These are phyloP conservation scores for Fusarium neocosmosporiellum DNA, from an alignment of 2,329 filamentous ascomycete species.

Conservation along the genomic window DNA sequence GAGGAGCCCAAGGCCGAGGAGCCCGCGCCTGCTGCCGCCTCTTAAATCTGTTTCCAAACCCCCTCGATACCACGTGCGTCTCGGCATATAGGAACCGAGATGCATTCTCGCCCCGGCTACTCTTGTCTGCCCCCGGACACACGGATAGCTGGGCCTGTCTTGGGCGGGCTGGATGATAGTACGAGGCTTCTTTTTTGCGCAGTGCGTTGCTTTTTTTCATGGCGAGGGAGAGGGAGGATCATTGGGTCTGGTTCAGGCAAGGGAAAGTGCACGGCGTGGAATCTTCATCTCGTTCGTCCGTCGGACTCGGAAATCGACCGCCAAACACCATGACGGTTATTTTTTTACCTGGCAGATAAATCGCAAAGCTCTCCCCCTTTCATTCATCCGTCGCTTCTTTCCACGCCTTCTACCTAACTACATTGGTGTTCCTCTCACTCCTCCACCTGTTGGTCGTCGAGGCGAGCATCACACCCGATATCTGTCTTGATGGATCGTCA, in stretches of 20 bases:
- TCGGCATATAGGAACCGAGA: constrained; percentile 52
- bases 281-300: constrained; percentile 46
- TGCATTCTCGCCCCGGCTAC: constrained; percentile 46
- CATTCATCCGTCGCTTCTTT: constrained; percentile 27
- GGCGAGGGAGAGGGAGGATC: constrained; percentile 50
- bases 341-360: constrained; percentile 46
- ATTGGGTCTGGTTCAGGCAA: constrained; percentile 52
- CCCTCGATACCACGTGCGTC: constrained; percentile 53
- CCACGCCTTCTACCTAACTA: constrained; percentile 19
- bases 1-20: constrained; percentile 77
- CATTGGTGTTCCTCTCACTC: constrained; percentile 37
- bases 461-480: constrained; percentile 22
- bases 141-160: constrained; percentile 48
- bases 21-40: constrained; percentile 60
- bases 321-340: constrained; percentile 39
- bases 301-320: constrained; percentile 40
- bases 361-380: constrained; percentile 42
- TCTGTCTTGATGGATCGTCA: constrained; percentile 43
- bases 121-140: constrained; percentile 44
- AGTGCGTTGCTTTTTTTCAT: constrained; percentile 50
- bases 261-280: constrained; percentile 54
- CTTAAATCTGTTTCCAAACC: constrained; percentile 58
- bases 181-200: constrained; percentile 48
- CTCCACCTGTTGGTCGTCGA: constrained; percentile 33
- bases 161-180: constrained; percentile 51